Evolutionary conservation across 495 filamentous ascomycete genomes (phyloP).

Genomic region (Penicillium canescens): DNA sequence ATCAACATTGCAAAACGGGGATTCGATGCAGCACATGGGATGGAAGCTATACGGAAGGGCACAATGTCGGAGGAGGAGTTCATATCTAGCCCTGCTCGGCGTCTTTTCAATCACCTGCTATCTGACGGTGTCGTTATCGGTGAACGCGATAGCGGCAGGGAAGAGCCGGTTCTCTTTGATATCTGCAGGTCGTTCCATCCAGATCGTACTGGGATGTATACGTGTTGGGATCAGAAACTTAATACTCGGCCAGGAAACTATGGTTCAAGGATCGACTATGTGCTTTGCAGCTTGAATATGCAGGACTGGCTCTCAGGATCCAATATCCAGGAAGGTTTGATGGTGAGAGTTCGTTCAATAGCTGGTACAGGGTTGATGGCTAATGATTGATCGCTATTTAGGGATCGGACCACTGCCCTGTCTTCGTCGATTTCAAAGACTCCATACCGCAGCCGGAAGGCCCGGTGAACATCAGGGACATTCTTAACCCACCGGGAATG

Average conservation of each 20-base stretch:
- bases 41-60: conserved; percentile 70
- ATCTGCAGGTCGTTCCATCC: conserved; percentile 84
- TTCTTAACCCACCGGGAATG: conserved; percentile 78
- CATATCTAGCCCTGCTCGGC: conserved; percentile 71
- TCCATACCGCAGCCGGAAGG: conserved; percentile 51
- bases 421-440: conserved; percentile 77
- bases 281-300: conserved; percentile 80
- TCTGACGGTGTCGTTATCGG: conserved; percentile 70
- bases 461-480: conserved; percentile 60
- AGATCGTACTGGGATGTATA: conserved; percentile 84
- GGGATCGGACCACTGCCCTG: conserved; percentile 96
- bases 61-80: conserved; percentile 66
- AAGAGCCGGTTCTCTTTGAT: conserved; percentile 78
- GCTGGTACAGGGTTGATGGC: neutral
- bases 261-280: conserved; percentile 90
- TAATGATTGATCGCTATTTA: conserved; percentile 29
- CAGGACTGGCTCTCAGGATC: conserved; percentile 79
- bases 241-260: conserved; percentile 90
- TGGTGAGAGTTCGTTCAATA: conserved; percentile 48
- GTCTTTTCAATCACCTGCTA: conserved; percentile 82
- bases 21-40: conserved; percentile 70
- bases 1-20: conserved; percentile 81
- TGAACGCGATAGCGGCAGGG: conserved; percentile 68
- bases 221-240: conserved; percentile 87
- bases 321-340: conserved; percentile 94